Evolutionary conservation across 331 rosid species (phyloP), one percentile per base, ranked within the genome.

Genomic region (Rosa hybrid): DNA sequence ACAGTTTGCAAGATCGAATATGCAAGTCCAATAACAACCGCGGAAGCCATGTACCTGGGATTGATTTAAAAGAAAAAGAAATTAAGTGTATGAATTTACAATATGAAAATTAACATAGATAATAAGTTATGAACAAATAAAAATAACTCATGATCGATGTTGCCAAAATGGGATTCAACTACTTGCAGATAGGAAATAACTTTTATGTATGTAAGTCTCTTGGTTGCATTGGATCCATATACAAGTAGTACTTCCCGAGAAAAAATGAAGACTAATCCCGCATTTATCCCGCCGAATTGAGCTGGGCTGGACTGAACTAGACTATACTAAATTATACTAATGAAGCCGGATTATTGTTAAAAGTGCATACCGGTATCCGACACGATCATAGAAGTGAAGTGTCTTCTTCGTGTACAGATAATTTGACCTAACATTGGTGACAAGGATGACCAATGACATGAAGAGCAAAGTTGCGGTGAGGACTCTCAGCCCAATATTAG

Each of bases 401-500:
- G 56, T 72, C 20, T 4, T 0, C 2, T 50, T n/a, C 4, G 0
- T 0, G 14, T 0, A 0, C 2, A 4, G 1, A n/a, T 20, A 57
- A 57, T n/a, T 9, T 5, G 70, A 49, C 21, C 46, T 23, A 48
- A 73, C 44, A 70, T 38, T 76, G 72, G 84, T 74, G 51, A 39
- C 54, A 0, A 76, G 18, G 56, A 81, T 65, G 45, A 50, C 67
- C 73, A 81, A 11, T n/a, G 84, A 60, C 42, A 81, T 11, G 56
- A 81, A 25, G 9, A 81, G 70, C 1, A 82, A 51, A 51, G 44
- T 42, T 12, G 48, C 13, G 54, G 78, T 77, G 39, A 82, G 39
- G 60, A 82, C 51, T 60, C 85, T 77, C 2, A 82, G 21, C 27
- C 13, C 81, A 49, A 82, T 60, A 77, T 60, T 46, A 64, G 51